Evolutionary conservation across 2,329 filamentous ascomycete species (phyloP).

Genomic region (Zymoseptoria ardabiliae): DNA sequence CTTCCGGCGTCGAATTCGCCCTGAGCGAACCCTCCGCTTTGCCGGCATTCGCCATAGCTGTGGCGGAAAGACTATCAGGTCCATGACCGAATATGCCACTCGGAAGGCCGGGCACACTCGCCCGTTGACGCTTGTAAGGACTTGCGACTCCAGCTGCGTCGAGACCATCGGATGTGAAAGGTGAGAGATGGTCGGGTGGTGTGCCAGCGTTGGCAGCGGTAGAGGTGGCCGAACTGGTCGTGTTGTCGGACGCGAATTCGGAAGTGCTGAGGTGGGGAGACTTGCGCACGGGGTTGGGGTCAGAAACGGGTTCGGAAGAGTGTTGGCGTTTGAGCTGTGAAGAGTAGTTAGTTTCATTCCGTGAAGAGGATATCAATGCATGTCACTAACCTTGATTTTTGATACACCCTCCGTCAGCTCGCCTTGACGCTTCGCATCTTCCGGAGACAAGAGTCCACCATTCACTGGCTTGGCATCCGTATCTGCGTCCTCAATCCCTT

Average conservation of each 20-base stretch:
- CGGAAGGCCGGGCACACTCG: constrained; percentile 45
- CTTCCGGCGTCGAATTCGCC: constrained; percentile 25
- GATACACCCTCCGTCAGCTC: constrained; percentile 75
- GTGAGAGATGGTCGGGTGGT: constrained; percentile 24
- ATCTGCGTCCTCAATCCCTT: constrained; percentile 58
- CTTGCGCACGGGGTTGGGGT: constrained; percentile 33
- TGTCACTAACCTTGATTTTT: constrained; percentile 62
- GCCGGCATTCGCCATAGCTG: constrained; percentile 9
- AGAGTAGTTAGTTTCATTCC: constrained; percentile 14
- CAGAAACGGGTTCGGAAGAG: constrained; percentile 60
- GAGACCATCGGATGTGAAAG: constrained; percentile 26
- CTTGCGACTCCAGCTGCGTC: constrained; percentile 53
- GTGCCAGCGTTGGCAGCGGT: constrained; percentile 26
- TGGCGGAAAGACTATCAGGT: constrained; percentile 12
- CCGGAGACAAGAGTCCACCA: constrained; percentile 51
- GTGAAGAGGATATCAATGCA: not conserved
- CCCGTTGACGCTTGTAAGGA: constrained; percentile 68
- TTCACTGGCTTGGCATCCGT: constrained; percentile 53
- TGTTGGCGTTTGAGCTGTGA: constrained; percentile 71
- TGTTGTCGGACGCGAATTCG: constrained; percentile 38
- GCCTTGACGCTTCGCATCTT: constrained; percentile 64
- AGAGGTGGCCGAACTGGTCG: constrained; percentile 30
- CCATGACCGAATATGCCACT: constrained; percentile 14
- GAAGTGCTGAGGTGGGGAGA: constrained; percentile 33
- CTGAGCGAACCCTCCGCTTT: constrained; percentile 25